These are phyloP conservation scores for Noccaea caerulescens DNA, from an alignment of 345 rosid genomes.

Conservation along the genomic window DNA sequence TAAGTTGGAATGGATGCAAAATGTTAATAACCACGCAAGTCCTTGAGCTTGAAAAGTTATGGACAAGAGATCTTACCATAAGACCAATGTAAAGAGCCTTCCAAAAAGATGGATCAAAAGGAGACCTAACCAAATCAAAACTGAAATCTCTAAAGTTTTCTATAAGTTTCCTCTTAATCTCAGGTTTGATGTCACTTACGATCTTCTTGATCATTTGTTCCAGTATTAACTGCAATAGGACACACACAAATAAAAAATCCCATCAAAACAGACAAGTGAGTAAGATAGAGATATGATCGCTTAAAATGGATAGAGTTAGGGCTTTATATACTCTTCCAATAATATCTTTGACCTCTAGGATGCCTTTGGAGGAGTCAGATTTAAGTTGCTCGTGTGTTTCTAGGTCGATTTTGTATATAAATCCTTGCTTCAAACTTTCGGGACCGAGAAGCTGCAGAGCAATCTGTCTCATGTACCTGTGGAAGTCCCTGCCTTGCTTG, in stretches of 20 bases:
- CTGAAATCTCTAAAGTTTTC: constrained; percentile 36
- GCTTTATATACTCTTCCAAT: constrained; percentile 4
- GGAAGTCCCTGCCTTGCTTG: constrained; percentile 42
- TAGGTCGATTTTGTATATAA: constrained; percentile 39
- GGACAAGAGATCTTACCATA: constrained; percentile 31
- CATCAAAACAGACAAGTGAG: constrained; percentile 1
- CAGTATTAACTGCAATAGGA: constrained; percentile 46
- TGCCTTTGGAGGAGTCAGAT: constrained; percentile 35
- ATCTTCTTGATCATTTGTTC: constrained; percentile 38
- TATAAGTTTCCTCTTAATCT: constrained; percentile 26
- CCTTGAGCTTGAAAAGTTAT: not conserved
- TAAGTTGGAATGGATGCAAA: not conserved
- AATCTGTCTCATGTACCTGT: constrained; percentile 47
- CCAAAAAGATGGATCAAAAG: constrained; percentile 42
- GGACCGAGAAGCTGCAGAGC: constrained; percentile 44
- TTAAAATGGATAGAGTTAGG: not conserved
- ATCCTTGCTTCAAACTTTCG: constrained; percentile 36
- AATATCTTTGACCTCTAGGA: constrained; percentile 45
- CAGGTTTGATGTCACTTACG: constrained; percentile 43
- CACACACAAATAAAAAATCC: not conserved
- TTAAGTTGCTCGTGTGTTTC: constrained; percentile 34
- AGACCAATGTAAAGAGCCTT: constrained; percentile 47
- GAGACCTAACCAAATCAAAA: constrained; percentile 49
- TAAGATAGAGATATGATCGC: not conserved
- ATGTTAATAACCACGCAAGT: constrained; percentile 14